These are phyloP conservation scores for Lolium perenne DNA, from an alignment of 176 grass and related monocot genomes.

Conservation along the genomic window DNA sequence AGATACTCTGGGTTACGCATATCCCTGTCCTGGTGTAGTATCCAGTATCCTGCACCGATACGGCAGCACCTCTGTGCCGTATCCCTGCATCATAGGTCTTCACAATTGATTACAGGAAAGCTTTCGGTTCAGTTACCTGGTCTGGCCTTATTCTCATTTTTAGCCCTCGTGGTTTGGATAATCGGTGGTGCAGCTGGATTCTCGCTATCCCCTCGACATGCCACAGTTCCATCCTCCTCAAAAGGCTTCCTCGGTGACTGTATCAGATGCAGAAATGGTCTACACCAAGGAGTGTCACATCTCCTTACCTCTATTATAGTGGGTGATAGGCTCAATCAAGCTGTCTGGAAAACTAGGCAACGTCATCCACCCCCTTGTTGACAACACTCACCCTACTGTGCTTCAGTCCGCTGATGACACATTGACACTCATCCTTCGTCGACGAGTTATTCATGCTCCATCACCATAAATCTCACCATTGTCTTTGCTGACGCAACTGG, in stretches of 20 bases:
- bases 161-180: neutral
- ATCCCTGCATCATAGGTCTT: too few species aligned
- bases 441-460: neutral
- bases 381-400: neutral
- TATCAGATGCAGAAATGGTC: neutral
- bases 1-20: too few species aligned
- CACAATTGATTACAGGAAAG: neutral
- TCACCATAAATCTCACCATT: neutral
- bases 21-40: too few species aligned
- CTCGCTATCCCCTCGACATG: neutral
- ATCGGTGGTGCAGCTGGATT: neutral
- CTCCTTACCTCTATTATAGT: neutral
- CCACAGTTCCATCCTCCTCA: neutral
- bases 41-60: too few species aligned
- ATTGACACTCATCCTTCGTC: neutral
- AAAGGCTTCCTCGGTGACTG: neutral
- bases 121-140: neutral
- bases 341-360: neutral
- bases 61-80: too few species aligned
- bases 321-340: neutral
- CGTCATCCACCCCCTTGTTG: neutral
- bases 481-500: neutral
- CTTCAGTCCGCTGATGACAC: neutral
- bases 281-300: neutral
- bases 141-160: neutral